Evolutionary conservation across 148 eudicot species (phyloP), one percentile per base, ranked within the genome.

Genomic region (Limonium bicolor): DNA sequence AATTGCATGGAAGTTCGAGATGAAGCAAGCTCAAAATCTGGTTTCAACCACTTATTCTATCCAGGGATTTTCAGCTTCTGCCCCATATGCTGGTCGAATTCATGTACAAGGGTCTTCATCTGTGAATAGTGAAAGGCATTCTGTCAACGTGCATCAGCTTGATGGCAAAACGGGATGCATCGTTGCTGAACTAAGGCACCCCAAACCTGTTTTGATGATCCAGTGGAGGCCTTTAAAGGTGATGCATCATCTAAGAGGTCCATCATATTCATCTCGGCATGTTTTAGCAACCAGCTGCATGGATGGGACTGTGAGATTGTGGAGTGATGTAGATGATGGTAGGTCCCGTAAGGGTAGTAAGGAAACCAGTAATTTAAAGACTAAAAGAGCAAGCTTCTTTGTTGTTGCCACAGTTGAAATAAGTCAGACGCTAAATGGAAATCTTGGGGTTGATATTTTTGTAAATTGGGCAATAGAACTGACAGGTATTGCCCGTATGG

Each of bases 251-350:
- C 59, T 33, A 14, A 58, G 38, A 41, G 64, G 58, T 50, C 53
- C 55, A 32, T 49, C 52, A 37, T 62, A 63, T 44, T 47, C 69
- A 46, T 47, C 27, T 20, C 75, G 77, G 49, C 71, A 74, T 38
- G 61, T 78, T 36, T 56, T 92, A 48, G 55, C 78, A 34, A 92
- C 94, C 28, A 70, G 99, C 54, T 80, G 88, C 60, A 48, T 74
- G 40, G 99, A 92, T 76, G 99, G 99, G 55, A 61, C 88, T 47
- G 74, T 78, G 62, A 76, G 95, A 62, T 64, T 92, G 49, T 92
- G 99, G 99, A 69, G 80, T 65, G 95, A 92, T 69, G 62, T 70
- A 61, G 92, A 66, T 63, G 94, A 69, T 51, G 94, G 64, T 16
- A 69, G 71, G 69, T 51, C 51, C 34, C 72, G 67, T 60, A 81